Base-by-base conservation (phyloP, 164 flowering plant species). In the Tetracentron sinense region DNA sequence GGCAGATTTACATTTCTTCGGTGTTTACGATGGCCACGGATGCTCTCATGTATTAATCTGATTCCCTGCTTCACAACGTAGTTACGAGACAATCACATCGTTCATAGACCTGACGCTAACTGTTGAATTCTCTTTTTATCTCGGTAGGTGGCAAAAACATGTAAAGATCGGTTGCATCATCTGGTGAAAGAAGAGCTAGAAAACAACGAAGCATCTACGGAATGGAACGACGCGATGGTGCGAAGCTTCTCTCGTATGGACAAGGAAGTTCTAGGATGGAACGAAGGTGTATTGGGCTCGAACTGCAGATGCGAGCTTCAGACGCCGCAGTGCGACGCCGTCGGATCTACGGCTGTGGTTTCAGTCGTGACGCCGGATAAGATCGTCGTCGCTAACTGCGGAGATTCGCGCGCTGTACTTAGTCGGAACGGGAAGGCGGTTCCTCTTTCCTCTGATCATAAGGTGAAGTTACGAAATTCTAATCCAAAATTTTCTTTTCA, bases 261-360 rank as follows among this genome's bases (percentile, higher is more conserved):
- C 64, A 52, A 72, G 48, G 93, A 88, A 55, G 93, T 72, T 15
- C 23, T 60, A 1, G 76, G 56, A 10, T 55, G 53, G 59, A 56
- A 69, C 22, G 59, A 56, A 1, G 54, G 54, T 5, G 59, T n/a
- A 3, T 16, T 42, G 12, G 60, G 42, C 15, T 61, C 78, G 2
- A 65, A 58, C 17, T 89, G 98, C 73, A 61, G 91, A 17, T 92
- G 98, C 67, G 90, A 88, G 77, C 81, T 84, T 0, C 93, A 76
- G 68, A 69, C 82, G 14, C 91, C 93, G 6, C 83, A 88, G 47
- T 85, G 96, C 66, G 95, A 89, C 33, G 88, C 96, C 33, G 98
- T 92, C 2, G 98, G 96, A 60, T 89, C 98, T 1, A 89, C 98
- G 3, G 98, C 95, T 8, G 98, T 89, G 12, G 92, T 88, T 7